phyloP scores from a whole-genome alignment of 1,139 yeast species.

The Diutina ranongensis region DNA sequence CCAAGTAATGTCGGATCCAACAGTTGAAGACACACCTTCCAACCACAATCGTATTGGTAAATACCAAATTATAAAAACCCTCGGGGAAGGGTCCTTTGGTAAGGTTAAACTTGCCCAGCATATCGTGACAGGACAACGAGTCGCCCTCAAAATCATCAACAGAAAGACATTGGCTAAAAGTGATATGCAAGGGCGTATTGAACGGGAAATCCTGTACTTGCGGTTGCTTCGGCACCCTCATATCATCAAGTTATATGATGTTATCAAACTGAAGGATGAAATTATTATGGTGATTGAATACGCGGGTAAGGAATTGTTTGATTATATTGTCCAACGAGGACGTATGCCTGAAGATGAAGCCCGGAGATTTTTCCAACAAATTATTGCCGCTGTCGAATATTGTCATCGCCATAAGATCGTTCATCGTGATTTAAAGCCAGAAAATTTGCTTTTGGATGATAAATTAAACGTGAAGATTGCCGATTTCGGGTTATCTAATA shows the following conservation, averaged over 20 bases:
- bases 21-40: background rate
- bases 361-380: conserved; percentile 90
- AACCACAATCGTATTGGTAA: conserved; percentile 53
- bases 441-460: conserved; percentile 82
- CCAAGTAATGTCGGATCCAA: background rate
- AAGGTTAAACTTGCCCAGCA: conserved; percentile 95
- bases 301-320: conserved; percentile 94
- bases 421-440: conserved; percentile 93
- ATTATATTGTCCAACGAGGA: conserved; percentile 90
- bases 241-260: conserved; percentile 91
- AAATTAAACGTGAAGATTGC: conserved; percentile 91
- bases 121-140: conserved; percentile 83
- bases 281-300: conserved; percentile 96
- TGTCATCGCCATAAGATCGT: conserved; percentile 97
- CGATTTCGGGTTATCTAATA: conserved; percentile 89
- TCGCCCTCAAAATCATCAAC: conserved; percentile 89
- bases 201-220: conserved; percentile 86
- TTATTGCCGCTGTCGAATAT: conserved; percentile 94
- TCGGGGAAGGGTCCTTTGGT: conserved; percentile 97
- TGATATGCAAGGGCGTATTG: conserved; percentile 96
- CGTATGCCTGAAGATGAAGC: conserved; percentile 94
- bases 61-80: conserved; percentile 85
- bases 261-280: conserved; percentile 90
- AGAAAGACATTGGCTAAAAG: conserved; percentile 87
- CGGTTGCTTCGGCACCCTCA: conserved; percentile 91